These are phyloP conservation scores for Mallotus nudiflorus DNA, from an alignment of 345 rosid genomes.

Conservation along the genomic window DNA sequence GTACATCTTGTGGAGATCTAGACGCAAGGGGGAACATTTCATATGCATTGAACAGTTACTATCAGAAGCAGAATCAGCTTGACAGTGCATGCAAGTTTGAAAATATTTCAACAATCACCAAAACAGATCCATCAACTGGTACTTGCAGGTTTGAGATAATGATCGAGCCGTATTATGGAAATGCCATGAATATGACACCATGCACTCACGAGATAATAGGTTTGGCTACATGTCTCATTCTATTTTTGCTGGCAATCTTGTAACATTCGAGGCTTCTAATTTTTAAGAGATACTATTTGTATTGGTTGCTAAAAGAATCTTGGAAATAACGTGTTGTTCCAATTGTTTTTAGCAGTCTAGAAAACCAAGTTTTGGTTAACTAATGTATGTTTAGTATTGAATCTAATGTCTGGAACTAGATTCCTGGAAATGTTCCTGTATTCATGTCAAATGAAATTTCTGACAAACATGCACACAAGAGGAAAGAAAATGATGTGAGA, in stretches of 20 bases:
- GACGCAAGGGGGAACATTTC: conserved; percentile 68
- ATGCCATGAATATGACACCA: conserved; percentile 27
- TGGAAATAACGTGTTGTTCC: background rate
- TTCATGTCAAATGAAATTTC: background rate
- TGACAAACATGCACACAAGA: no score
- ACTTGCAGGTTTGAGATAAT: conserved; percentile 62
- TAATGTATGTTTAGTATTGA: background rate
- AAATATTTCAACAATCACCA: conserved; percentile 58
- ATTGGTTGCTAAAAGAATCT: conserved; percentile 10
- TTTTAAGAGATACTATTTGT: conserved; percentile 13
- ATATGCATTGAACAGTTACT: conserved; percentile 89
- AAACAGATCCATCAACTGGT: conserved; percentile 54
- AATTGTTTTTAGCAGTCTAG: conserved; percentile 8
- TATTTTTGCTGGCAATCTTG: conserved; percentile 31
- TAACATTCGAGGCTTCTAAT: conserved; percentile 26
- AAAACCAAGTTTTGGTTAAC: background rate
- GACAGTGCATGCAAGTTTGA: conserved; percentile 80
- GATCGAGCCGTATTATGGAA: conserved; percentile 77
- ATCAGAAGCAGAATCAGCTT: conserved; percentile 70
- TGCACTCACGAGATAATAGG: conserved; percentile 17
- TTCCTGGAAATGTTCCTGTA: background rate
- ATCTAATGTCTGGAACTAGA: background rate
- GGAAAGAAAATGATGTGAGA: no score
- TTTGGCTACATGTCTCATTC: conserved; percentile 27
- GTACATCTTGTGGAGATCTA: conserved; percentile 70